Base-by-base conservation (phyloP, 2,329 filamentous ascomycete species). In the Fusarium papillatum region DNA sequence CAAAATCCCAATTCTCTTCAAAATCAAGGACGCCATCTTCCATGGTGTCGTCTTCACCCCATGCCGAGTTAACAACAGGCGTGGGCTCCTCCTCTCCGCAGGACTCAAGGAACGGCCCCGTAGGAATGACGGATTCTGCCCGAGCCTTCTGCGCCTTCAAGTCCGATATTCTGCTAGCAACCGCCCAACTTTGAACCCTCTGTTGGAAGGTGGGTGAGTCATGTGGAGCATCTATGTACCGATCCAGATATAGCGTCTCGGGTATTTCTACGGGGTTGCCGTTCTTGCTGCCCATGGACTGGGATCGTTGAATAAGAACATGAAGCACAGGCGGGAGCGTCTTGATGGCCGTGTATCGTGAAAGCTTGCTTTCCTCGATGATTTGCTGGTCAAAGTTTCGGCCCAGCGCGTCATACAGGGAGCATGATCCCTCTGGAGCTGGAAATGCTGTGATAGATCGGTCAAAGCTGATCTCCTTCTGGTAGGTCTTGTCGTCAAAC, bases 261-360 rank as follows among this genome's bases (percentile, higher is more conserved):
- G 93, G 92, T n/a, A 99, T 91, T 24, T 91, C 88, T 16, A 99
- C 90, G 14, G 94, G 91, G 72, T 95, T 92, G 66, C 91, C 92
- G 34, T 95, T 95, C 81, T 98, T 98, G 53, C 89, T 89, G 9
- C 90, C 89, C 75, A 95, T 93, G 63, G 92, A 95, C 70, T 93
- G 92, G 6, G 94, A 93, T 7, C 97, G 92, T 81, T 98, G 95
- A 38, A 99, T 95, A 76, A 95, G 94, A 55, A 99, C 92, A 79
- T 98, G 96, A 22, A 98, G 87, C 38, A 99, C 91, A 0, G 96
- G 95, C 1, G 97, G 95, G 14, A 96, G 86, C n/a, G 89, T 88
- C 73, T 90, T 91, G 66, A 98, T 94, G 2, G 94, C 93, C 9
- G 92, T 92, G 82, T 93, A 96, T 69, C 83, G 91, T 84, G 80